These are phyloP conservation scores for Dillenia turbinata DNA, from an alignment of 164 flowering plant genomes.

Conservation along the genomic window DNA sequence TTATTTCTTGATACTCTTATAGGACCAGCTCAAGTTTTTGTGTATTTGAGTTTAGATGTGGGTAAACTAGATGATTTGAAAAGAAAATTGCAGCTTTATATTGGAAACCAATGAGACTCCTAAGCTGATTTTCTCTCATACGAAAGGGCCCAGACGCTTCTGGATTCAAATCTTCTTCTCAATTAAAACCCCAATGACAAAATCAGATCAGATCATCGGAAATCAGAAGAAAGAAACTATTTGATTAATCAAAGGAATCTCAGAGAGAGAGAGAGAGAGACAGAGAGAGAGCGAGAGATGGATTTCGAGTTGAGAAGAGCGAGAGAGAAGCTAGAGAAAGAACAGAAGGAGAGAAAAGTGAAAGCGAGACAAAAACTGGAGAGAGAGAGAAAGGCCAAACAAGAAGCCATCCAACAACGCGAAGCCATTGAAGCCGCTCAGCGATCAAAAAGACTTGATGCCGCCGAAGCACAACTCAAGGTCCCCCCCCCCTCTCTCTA, in stretches of 20 bases:
- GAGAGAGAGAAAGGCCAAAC: constrained; percentile 63
- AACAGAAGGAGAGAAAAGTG: constrained; percentile 85
- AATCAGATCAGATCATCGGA: no score
- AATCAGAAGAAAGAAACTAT: no score
- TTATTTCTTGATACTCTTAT: no score
- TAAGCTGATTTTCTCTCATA: no score
- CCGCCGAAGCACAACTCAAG: constrained; percentile 74
- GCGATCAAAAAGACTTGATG: constrained; percentile 67
- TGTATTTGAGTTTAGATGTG: no score
- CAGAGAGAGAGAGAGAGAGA: neutral
- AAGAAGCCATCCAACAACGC: constrained; percentile 60
- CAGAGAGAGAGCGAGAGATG: constrained; percentile 36
- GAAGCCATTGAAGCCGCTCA: constrained; percentile 83
- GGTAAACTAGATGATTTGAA: no score
- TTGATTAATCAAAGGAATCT: neutral
- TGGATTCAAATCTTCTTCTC: no score
- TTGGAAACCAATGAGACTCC: no score
- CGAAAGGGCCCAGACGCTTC: no score
- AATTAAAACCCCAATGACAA: no score
- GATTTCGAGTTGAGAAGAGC: constrained; percentile 95
- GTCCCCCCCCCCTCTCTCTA: constrained; percentile 16
- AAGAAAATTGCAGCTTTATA: no score
- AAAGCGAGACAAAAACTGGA: constrained; percentile 53
- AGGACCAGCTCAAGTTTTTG: no score
- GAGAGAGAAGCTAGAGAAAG: constrained; percentile 84